A percentile compares a stretch with the other conserved stretches of the same genome.
Conservation (phyloP, 371 early-diverging fungal species). For the Caulochytrium protostelioides region DNA sequence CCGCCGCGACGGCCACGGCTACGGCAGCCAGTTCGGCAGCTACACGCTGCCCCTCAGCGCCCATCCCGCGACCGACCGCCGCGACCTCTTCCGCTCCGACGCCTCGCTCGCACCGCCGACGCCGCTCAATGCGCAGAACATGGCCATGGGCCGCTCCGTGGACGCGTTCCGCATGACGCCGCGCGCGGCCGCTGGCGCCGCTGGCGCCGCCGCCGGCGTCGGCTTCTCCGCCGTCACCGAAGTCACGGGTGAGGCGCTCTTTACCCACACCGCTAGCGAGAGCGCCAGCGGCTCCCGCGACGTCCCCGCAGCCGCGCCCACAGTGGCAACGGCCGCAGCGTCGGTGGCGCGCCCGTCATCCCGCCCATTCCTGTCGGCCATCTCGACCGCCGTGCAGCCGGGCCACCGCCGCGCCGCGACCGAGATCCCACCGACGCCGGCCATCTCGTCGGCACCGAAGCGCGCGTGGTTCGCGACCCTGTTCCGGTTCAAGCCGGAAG, state of each 20-base stretch:
- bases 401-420: background rate
- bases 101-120: no score
- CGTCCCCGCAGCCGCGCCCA: conserved; percentile 4
- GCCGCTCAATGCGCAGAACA: no score
- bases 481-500: conserved; percentile 16
- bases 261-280: no score
- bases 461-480: conserved; percentile 16
- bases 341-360: background rate
- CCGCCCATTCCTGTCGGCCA: background rate
- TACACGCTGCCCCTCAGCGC: background rate
- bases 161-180: no score
- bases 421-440: conserved; percentile 8
- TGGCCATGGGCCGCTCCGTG: no score
- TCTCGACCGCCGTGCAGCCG: background rate
- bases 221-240: no score
- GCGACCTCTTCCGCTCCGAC: background rate
- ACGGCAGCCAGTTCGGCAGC: background rate
- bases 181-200: no score
- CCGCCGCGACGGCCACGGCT: no score
- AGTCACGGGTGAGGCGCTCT: no score
- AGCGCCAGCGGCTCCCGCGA: background rate
- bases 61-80: background rate
- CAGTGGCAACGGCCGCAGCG: background rate
- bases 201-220: no score
- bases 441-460: conserved; percentile 12